Evolutionary conservation across 345 rosid genomes (phyloP), one percentile per base, ranked within the genome.

Genomic region (Citrus trifoliata): DNA sequence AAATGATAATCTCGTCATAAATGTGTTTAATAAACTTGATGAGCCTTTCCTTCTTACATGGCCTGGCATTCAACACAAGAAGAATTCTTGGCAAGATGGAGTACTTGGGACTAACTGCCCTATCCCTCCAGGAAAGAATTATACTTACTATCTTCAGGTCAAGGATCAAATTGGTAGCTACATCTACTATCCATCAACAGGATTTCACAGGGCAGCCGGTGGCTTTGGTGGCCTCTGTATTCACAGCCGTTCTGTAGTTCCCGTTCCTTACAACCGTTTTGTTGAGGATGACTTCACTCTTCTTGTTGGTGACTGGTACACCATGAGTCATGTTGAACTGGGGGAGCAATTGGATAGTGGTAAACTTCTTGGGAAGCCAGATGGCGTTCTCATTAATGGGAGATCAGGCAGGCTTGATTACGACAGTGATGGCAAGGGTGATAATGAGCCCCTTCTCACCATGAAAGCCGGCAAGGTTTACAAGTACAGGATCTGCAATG

Each of bases 101-200:
- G 46, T 80, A 10, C 64, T 75, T 0, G 98, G 97, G 28, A 93
- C 97, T 25, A 88, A 87, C 53, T 95, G 97, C 83, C 97, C 98
- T 0, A 91, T 93, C 71, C 82, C 65, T 1, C 87, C 97, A 0
- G 94, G 98, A 6, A 82, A 84, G 55, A 95, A 95, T 87, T 88
- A 21, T 86, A 93, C 98, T 22, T 94, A 91, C 83, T 87, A 81
- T 27, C 93, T 91, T 89, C 98, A 94, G 81, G 94, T 91, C 1
- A 94, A 94, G 89, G 98, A 95, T 64, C 97, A 94, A 81, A 94
- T 94, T 27, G 96, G 96, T 16, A 90, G 93, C 81, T 92, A 87
- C 88, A 81, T 86, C 40, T 93, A 93, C 79, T 90, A 87, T 80
- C 97, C 97, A 21, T 62, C 83, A 75, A 88, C 89, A 10, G 68